A percentile compares a stretch with the other conserved stretches of the same genome.
phyloP scores from a whole-genome alignment of 768 basidiomycete species.

The Russula emetica region DNA sequence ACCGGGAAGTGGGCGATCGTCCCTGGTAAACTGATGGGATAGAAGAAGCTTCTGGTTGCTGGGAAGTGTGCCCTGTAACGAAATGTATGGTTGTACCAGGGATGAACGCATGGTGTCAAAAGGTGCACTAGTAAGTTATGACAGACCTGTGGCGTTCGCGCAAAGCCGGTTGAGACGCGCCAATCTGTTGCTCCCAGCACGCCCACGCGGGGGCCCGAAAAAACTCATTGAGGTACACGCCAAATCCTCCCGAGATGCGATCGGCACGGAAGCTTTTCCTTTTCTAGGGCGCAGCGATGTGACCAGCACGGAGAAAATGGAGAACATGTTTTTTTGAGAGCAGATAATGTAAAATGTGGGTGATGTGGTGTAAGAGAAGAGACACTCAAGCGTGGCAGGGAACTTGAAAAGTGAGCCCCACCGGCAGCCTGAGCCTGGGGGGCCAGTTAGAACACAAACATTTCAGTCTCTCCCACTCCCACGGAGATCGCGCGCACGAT shows the following conservation, averaged over 20 bases:
- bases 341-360: neutral
- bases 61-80: neutral
- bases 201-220: neutral
- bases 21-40: neutral
- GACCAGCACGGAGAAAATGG: slow-evolving; percentile 13
- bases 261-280: neutral
- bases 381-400: neutral
- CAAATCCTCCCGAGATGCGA: neutral
- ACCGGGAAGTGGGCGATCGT: neutral
- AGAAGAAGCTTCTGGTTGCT: neutral
- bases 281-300: slow-evolving; percentile 7
- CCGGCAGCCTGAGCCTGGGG: neutral
- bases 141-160: slow-evolving; percentile 6
- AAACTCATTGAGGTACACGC: neutral
- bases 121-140: neutral
- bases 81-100: slow-evolving; percentile 4
- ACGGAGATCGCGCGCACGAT: neutral
- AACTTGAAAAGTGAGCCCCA: neutral
- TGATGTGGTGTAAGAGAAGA: neutral
- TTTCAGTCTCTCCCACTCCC: slow-evolving; percentile 7
- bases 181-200: neutral
- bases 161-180: slow-evolving; percentile 4
- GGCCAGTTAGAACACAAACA: neutral
- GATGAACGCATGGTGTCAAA: neutral
- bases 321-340: neutral